Conservation (phyloP, 1,284 basidiomycete genomes). For the Dichomitus squalens region DNA sequence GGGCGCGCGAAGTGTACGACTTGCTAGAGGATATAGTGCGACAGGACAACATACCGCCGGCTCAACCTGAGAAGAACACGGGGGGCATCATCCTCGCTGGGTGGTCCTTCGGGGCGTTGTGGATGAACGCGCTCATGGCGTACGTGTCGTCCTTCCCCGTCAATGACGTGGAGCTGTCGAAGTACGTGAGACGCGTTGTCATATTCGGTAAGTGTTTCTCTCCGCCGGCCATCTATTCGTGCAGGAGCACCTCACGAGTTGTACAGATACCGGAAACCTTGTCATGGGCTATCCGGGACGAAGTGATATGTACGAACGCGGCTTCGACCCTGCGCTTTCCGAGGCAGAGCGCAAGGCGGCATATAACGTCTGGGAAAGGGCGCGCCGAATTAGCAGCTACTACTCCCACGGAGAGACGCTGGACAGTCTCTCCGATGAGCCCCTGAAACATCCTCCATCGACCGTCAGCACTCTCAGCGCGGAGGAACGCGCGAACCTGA, state of each 20-base stretch:
- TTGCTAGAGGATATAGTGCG: conserved; percentile 13
- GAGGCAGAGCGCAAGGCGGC: background rate
- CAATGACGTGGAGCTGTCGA: conserved; percentile 3
- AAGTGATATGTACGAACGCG: background rate
- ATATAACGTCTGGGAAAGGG: background rate
- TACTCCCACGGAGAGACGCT: conserved; percentile 26
- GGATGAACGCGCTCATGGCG: conserved; percentile 17
- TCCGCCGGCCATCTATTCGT: background rate
- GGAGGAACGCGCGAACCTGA: conserved; percentile 12
- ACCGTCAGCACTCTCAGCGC: conserved; percentile 15
- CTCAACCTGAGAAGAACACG: background rate
- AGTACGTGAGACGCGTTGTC: conserved; percentile 11
- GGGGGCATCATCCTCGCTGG: conserved; percentile 19
- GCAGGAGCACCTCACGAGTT: too few species aligned
- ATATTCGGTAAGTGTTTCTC: conserved; percentile 10
- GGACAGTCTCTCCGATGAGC: conserved; percentile 5
- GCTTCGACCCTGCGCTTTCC: background rate
- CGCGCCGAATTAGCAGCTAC: conserved; percentile 5
- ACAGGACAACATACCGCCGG: background rate
- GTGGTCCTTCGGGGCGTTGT: conserved; percentile 16
- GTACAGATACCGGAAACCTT: background rate
- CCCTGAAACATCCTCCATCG: conserved; percentile 11
- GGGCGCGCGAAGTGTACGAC: conserved; percentile 14
- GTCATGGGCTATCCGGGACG: background rate
- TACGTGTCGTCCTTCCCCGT: conserved; percentile 1